Percentiles rank a stretch among this genome's conserved stretches.
Conservation (phyloP, 2,329 filamentous ascomycete species). For the Calonectria multiphialidica region DNA sequence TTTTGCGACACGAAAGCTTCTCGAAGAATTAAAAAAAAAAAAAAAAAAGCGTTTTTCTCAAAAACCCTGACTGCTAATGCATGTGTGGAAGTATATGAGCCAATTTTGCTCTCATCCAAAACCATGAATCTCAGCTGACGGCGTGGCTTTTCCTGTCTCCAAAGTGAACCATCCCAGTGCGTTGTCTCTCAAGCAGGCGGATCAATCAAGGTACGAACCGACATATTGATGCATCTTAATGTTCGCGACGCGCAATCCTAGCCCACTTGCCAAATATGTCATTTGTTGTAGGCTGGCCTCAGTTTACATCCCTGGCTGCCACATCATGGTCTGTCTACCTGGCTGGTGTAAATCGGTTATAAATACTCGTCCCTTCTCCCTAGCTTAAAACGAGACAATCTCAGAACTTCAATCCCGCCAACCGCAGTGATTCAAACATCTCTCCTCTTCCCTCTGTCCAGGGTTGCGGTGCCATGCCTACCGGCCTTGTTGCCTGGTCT, state of each 20-base stretch:
- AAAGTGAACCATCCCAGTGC: not conserved
- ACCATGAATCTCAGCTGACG: not conserved
- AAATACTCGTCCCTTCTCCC: not conserved
- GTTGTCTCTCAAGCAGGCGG: not conserved
- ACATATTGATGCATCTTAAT: too few relatives aligned
- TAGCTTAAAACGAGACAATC: not conserved
- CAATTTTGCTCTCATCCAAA: not conserved
- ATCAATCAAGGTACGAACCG: not conserved
- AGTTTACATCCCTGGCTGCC: too few relatives aligned
- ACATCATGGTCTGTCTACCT: too few relatives aligned
- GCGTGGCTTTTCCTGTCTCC: not conserved
- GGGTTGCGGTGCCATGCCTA: too few relatives aligned
- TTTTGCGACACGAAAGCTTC: too few relatives aligned
- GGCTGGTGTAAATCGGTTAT: not conserved
- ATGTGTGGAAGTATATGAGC: not conserved
- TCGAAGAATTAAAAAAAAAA: not conserved
- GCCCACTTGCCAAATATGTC: too few relatives aligned
- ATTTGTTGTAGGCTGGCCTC: too few relatives aligned
- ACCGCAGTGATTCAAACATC: not conserved
- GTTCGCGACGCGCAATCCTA: too few relatives aligned
- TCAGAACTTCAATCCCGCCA: not conserved
- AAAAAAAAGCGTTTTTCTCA: not conserved
- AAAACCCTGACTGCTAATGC: not conserved
- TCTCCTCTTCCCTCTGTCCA: too few relatives aligned
- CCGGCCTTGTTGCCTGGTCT: too few relatives aligned